Evolutionary conservation across 257 asterid species (phyloP).

Genomic region (Mitragyna speciosa): DNA sequence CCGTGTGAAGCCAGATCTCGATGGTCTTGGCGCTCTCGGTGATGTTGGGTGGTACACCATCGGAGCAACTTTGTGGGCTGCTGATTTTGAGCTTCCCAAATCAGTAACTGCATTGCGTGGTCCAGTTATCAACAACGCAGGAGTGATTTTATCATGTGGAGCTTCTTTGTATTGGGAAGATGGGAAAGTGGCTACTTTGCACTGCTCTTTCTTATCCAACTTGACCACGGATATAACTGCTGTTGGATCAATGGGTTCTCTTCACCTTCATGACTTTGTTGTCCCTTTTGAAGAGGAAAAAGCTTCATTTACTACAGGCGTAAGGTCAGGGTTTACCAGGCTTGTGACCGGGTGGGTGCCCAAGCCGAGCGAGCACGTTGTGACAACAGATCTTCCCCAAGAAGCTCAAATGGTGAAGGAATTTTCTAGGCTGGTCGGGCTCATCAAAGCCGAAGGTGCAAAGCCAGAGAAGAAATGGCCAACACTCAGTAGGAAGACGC

Average conservation of each 20-base stretch:
- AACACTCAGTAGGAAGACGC: slow-evolving; percentile 59
- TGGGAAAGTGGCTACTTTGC: slow-evolving; percentile 50
- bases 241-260: slow-evolving; percentile 54
- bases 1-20: slow-evolving; percentile 47
- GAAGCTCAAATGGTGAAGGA: slow-evolving; percentile 73
- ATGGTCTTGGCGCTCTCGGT: slow-evolving; percentile 50
- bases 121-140: slow-evolving; percentile 34
- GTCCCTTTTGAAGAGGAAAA: slow-evolving; percentile 54
- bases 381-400: slow-evolving; percentile 60
- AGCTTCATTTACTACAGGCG: slow-evolving; percentile 36
- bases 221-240: slow-evolving; percentile 51
- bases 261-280: slow-evolving; percentile 52
- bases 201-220: slow-evolving; percentile 55
- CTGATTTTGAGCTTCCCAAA: slow-evolving; percentile 38
- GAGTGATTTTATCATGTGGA: slow-evolving; percentile 40
- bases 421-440: slow-evolving; percentile 47
- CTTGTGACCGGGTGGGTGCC: slow-evolving; percentile 40
- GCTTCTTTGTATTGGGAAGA: slow-evolving; percentile 47
- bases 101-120: slow-evolving; percentile 33
- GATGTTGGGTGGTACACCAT: slow-evolving; percentile 47
- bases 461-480: slow-evolving; percentile 61
- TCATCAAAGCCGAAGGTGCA: slow-evolving; percentile 33
- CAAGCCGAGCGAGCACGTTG: slow-evolving; percentile 40
- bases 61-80: slow-evolving; percentile 39
- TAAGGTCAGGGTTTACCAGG: slow-evolving; percentile 35